Evolutionary conservation across 345 rosid genomes (phyloP).

Genomic region (Corchorus capsularis): DNA sequence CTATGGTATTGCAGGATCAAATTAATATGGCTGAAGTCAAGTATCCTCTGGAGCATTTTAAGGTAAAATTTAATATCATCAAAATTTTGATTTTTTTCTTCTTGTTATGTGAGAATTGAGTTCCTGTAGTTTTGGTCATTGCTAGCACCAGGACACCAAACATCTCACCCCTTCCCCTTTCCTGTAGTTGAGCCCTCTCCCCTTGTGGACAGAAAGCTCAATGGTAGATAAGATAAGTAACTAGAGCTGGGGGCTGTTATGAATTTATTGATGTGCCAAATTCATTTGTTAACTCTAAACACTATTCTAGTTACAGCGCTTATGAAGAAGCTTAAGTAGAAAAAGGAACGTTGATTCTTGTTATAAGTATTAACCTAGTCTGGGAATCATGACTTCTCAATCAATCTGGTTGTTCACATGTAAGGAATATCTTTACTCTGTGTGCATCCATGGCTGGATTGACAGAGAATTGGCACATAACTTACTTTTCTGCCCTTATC

Average conservation of each 20-base stretch:
- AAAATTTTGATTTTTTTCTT: neutral
- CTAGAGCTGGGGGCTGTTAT: neutral
- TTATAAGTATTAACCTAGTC: neutral
- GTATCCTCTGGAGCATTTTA: constrained; percentile 81
- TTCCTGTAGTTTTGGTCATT: neutral
- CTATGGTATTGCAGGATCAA: constrained; percentile 68
- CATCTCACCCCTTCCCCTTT: neutral
- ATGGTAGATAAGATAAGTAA: neutral
- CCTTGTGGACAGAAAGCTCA: neutral
- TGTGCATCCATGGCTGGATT: neutral
- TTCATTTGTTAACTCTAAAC: neutral
- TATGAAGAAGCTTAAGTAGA: neutral
- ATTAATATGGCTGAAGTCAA: constrained; percentile 86
- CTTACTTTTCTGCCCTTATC: neutral
- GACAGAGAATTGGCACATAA: constrained; percentile 3
- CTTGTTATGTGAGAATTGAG: neutral
- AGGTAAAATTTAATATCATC: constrained; percentile 46
- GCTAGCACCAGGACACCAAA: neutral
- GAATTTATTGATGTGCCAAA: neutral
- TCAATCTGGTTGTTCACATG: neutral
- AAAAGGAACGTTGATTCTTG: neutral
- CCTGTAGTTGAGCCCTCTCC: neutral
- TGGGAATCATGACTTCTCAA: neutral
- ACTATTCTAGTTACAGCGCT: neutral
- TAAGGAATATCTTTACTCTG: neutral